Conservation (phyloP, 2,329 filamentous ascomycete species). For the Cordyceps cateniannulata region DNA sequence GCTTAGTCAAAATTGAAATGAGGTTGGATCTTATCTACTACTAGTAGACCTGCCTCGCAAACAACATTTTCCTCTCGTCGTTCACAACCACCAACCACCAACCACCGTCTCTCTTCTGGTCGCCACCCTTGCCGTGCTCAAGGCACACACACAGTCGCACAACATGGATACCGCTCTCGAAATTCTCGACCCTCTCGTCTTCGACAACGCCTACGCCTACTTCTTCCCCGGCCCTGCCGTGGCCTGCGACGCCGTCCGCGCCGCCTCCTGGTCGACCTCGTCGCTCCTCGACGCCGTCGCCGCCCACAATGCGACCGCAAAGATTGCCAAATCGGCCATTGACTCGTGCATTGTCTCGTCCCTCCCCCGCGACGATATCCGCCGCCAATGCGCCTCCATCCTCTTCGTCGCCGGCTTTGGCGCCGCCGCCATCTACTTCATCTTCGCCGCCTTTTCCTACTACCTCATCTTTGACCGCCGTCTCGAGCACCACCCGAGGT, state of each 20-base stretch:
- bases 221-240: conserved; percentile 24
- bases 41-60: background rate
- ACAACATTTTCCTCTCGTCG: conserved; percentile 1
- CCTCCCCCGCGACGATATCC: conserved; percentile 34
- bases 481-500: conserved; percentile 40
- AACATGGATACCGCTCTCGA: conserved; percentile 35
- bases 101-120: background rate
- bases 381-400: conserved; percentile 32
- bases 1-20: conserved; percentile 10
- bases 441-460: conserved; percentile 66
- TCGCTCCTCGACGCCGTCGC: conserved; percentile 1
- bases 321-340: conserved; percentile 23
- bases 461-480: conserved; percentile 53
- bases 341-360: conserved; percentile 42
- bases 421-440: conserved; percentile 48
- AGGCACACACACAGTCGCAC: conserved; percentile 1
- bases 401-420: conserved; percentile 33
- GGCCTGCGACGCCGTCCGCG: conserved; percentile 12
- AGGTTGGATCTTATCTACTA: conserved; percentile 1
- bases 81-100: background rate
- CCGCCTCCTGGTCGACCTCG: conserved; percentile 11
- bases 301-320: conserved; percentile 10
- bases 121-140: background rate
- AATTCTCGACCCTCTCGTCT: conserved; percentile 33
- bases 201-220: conserved; percentile 35